Percentiles rank a stretch among this genome's conserved stretches.
Conservation (phyloP, 2,329 filamentous ascomycete genomes). For the Colletotrichum nymphaeae region DNA sequence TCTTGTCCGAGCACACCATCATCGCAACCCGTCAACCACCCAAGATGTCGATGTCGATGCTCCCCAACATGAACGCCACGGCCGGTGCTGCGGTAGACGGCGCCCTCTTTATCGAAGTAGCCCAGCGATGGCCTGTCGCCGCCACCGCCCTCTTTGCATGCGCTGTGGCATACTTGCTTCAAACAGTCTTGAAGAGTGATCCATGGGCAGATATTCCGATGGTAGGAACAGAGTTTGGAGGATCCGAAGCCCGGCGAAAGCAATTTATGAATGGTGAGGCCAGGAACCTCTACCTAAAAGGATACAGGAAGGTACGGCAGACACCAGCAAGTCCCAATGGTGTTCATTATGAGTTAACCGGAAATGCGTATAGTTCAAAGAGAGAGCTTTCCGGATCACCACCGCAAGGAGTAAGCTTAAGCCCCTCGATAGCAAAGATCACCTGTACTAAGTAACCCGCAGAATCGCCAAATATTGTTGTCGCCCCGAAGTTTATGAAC, state of each 20-base stretch:
- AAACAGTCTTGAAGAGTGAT: conserved; percentile 15
- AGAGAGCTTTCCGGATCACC: conserved; percentile 43
- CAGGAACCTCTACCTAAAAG: conserved; percentile 41
- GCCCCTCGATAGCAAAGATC: too few relatives aligned
- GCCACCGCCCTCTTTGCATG: conserved; percentile 3
- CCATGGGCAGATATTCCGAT: conserved; percentile 39
- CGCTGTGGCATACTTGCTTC: conserved; percentile 1
- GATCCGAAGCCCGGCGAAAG: conserved; percentile 41
- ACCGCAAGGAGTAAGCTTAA: conserved; percentile 39
- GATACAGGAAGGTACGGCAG: conserved; percentile 43
- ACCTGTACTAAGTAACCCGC: neutral
- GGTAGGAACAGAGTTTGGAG: conserved; percentile 41
- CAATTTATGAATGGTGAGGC: conserved; percentile 40
- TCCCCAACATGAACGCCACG: conserved; percentile 16
- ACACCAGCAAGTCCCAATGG: too few relatives aligned
- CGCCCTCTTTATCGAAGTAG: conserved; percentile 4
- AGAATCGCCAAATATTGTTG: conserved; percentile 42
- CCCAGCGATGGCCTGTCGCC: conserved; percentile 18
- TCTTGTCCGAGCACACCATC: neutral
- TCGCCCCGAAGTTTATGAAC: conserved; percentile 44
- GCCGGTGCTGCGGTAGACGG: neutral
- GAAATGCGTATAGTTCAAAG: conserved; percentile 41
- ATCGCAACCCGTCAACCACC: neutral
- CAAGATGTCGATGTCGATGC: conserved; percentile 15
- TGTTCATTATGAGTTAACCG: neutral